Conservation (phyloP, 805 yeast species). For the Candida hispaniensis region DNA sequence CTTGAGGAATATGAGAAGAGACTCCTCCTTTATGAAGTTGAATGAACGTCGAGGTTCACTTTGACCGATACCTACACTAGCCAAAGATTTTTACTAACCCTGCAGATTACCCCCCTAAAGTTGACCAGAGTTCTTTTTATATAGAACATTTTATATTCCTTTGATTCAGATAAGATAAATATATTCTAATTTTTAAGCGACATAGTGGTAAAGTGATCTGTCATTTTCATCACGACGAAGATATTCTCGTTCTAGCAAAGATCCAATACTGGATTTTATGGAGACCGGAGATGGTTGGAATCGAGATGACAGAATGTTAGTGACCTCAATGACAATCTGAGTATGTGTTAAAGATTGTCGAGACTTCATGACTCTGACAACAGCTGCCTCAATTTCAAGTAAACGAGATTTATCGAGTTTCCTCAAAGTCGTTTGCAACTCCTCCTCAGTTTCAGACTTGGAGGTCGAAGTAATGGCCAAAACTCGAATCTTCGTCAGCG, state of each 20-base stretch:
- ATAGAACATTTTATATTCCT: no score
- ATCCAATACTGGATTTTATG: constrained; percentile 65
- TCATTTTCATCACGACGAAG: constrained; percentile 58
- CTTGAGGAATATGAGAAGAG: constrained; percentile 22
- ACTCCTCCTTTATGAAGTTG: constrained; percentile 22
- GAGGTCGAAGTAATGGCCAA: constrained; percentile 45
- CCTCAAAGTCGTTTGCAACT: constrained; percentile 40
- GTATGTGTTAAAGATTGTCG: constrained; percentile 51
- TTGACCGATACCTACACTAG: no score
- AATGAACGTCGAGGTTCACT: constrained; percentile 18
- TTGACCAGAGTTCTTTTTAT: no score
- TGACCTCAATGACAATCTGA: constrained; percentile 54
- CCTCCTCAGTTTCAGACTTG: constrained; percentile 43
- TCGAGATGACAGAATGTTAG: constrained; percentile 46
- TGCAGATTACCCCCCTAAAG: no score
- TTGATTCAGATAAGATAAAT: not conserved
- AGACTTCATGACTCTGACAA: constrained; percentile 78
- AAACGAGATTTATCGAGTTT: constrained; percentile 52
- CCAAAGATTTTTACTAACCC: no score
- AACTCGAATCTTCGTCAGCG: constrained; percentile 61
- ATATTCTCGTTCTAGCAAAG: constrained; percentile 70
- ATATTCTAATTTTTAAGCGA: constrained; percentile 35
- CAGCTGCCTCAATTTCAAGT: constrained; percentile 69
- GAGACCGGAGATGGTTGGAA: constrained; percentile 59
- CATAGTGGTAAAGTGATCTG: constrained; percentile 49